Percentiles rank a stretch among this genome's conserved stretches.
These are phyloP conservation scores for Xylaria grammica DNA, from an alignment of 495 filamentous ascomycete genomes.

Conservation along the genomic window DNA sequence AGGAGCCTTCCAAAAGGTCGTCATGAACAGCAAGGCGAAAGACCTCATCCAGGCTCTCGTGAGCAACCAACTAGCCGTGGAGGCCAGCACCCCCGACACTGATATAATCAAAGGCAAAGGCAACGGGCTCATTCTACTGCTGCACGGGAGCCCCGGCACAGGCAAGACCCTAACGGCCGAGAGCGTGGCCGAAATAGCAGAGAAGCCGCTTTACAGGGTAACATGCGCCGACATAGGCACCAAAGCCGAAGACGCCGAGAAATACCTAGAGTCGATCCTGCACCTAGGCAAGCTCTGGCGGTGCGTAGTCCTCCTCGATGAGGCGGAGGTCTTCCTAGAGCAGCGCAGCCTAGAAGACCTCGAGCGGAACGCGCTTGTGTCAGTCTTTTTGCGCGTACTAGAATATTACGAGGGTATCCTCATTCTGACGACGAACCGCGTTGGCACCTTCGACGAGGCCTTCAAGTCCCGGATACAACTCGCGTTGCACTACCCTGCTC, in stretches of 20 bases:
- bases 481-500: constrained; percentile 36
- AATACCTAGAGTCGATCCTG: constrained; percentile 50
- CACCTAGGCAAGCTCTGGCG: constrained; percentile 48
- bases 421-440: constrained; percentile 42
- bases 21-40: constrained; percentile 52
- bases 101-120: constrained; percentile 54
- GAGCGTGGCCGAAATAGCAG: constrained; percentile 48
- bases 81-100: too few species aligned
- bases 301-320: constrained; percentile 28
- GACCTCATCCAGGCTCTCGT: constrained; percentile 54
- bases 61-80: constrained; percentile 24
- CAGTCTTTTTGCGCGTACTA: constrained; percentile 41
- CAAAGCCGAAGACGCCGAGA: constrained; percentile 44
- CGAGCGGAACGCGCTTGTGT: constrained; percentile 9
- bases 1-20: constrained; percentile 55
- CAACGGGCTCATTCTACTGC: constrained; percentile 53
- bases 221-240: constrained; percentile 57
- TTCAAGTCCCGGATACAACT: constrained; percentile 55
- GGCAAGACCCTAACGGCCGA: constrained; percentile 60
- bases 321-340: constrained; percentile 58
- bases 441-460: constrained; percentile 47
- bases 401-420: constrained; percentile 49
- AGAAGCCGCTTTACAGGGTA: constrained; percentile 51
- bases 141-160: constrained; percentile 38
- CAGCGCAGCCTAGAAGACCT: constrained; percentile 27